These are phyloP conservation scores for Fusarium luffae DNA, from an alignment of 2,329 filamentous ascomycete genomes.

Conservation along the genomic window DNA sequence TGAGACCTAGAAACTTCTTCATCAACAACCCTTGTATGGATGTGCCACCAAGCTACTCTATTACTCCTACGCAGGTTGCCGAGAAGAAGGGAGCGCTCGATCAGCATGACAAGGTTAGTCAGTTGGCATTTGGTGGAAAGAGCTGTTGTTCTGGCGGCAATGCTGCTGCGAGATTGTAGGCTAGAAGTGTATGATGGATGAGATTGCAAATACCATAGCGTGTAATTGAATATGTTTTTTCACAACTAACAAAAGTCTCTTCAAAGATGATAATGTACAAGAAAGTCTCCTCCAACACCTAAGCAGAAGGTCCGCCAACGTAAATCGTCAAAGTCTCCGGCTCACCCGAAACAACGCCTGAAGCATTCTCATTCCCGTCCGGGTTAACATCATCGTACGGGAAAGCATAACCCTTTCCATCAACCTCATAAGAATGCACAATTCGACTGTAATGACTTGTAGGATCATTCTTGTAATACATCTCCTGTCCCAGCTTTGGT, in stretches of 20 bases:
- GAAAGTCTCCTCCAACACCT: neutral
- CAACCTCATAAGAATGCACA: slow-evolving; percentile 68
- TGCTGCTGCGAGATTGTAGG: slow-evolving; percentile 29
- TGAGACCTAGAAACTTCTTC: slow-evolving; percentile 87
- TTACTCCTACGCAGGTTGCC: slow-evolving; percentile 46
- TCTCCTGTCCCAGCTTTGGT: slow-evolving; percentile 51
- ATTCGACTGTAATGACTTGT: slow-evolving; percentile 69
- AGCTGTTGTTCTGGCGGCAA: slow-evolving; percentile 29
- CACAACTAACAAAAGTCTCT: neutral
- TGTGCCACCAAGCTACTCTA: slow-evolving; percentile 69
- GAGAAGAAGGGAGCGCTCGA: slow-evolving; percentile 42
- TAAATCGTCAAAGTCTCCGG: slow-evolving; percentile 47
- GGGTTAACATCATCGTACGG: slow-evolving; percentile 76
- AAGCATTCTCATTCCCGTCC: slow-evolving; percentile 64
- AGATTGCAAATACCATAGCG: slow-evolving; percentile 11
- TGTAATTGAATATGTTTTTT: neutral
- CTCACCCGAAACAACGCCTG: slow-evolving; percentile 48
- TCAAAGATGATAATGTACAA: neutral
- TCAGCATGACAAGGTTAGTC: slow-evolving; percentile 37
- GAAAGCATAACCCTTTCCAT: slow-evolving; percentile 72
- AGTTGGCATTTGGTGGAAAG: slow-evolving; percentile 43
- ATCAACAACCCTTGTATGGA: slow-evolving; percentile 81
- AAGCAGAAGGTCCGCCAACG: slow-evolving; percentile 34
- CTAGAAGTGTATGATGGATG: neutral
- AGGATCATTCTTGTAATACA: slow-evolving; percentile 59